Conservation (phyloP, 1,284 basidiomycete species). For the Boletus holoroseus region DNA sequence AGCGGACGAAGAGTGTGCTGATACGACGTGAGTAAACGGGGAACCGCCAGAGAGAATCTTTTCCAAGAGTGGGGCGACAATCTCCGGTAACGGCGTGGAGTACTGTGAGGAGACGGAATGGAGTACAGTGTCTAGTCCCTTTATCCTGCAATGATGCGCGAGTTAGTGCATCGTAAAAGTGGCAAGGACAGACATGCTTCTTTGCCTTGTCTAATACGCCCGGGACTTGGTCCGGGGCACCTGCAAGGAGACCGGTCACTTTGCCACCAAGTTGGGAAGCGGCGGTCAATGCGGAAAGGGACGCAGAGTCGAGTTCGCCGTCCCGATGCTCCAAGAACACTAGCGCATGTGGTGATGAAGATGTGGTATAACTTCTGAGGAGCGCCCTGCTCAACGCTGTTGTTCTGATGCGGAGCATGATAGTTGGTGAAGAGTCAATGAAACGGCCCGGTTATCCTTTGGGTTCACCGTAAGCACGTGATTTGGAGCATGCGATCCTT, state of each 20-base stretch:
- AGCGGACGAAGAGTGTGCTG: slow-evolving; percentile 54
- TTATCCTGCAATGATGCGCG: slow-evolving; percentile 34
- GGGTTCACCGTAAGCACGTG: slow-evolving; percentile 13
- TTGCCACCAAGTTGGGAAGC: slow-evolving; percentile 81
- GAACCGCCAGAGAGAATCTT: slow-evolving; percentile 45
- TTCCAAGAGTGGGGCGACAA: slow-evolving; percentile 50
- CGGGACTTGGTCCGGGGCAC: slow-evolving; percentile 67
- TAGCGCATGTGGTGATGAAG: slow-evolving; percentile 62
- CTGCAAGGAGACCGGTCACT: slow-evolving; percentile 85
- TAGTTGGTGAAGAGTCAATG: not conserved
- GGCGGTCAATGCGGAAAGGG: slow-evolving; percentile 88
- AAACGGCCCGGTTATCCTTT: not conserved
- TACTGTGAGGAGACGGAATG: slow-evolving; percentile 52
- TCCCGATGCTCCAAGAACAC: slow-evolving; percentile 86
- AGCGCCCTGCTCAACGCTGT: slow-evolving; percentile 27
- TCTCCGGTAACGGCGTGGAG: slow-evolving; percentile 45
- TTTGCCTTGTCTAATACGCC: slow-evolving; percentile 70
- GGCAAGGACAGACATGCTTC: slow-evolving; percentile 48
- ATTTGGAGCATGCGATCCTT: not conserved
- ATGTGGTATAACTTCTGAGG: slow-evolving; percentile 51
- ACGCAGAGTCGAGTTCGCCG: slow-evolving; percentile 77
- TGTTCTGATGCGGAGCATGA: slow-evolving; percentile 37
- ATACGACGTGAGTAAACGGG: slow-evolving; percentile 82
- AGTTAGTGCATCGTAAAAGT: slow-evolving; percentile 9
- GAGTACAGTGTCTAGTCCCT: slow-evolving; percentile 45